These are phyloP conservation scores for Austroboletus eburneus DNA, from an alignment of 768 basidiomycete species.

Conservation along the genomic window DNA sequence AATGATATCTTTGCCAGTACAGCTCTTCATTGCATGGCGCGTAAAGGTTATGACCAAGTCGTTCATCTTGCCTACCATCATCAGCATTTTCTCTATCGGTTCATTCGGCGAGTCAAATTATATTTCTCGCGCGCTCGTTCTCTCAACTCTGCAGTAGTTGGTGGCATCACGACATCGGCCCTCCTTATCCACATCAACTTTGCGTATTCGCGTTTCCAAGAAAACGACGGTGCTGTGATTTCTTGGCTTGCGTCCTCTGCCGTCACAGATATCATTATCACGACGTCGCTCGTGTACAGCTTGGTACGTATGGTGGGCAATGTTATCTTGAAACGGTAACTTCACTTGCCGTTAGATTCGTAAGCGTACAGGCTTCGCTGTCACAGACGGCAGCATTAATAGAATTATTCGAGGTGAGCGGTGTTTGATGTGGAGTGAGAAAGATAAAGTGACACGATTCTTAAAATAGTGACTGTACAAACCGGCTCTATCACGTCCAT, in stretches of 20 bases:
- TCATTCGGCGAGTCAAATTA: conserved; percentile 7
- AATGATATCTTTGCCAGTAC: conserved; percentile 41
- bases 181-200: conserved; percentile 26
- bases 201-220: conserved; percentile 31
- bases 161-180: conserved; percentile 33
- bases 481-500: conserved; percentile 23
- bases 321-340: not conserved
- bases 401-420: conserved; percentile 38
- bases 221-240: conserved; percentile 32
- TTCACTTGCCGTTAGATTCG: conserved; percentile 25
- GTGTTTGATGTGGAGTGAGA: not conserved
- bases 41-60: conserved; percentile 35
- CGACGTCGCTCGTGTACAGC: conserved; percentile 39
- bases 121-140: too few species aligned
- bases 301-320: conserved; percentile 28
- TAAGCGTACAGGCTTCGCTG: conserved; percentile 40
- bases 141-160: conserved; percentile 19
- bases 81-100: conserved; percentile 10
- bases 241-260: conserved; percentile 42
- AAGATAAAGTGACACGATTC: not conserved
- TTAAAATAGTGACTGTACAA: conserved; percentile 26
- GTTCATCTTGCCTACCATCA: conserved; percentile 21
- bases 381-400: conserved; percentile 36
- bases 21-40: conserved; percentile 46
- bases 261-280: conserved; percentile 41